Percentiles rank a stretch among this genome's conserved stretches.
These are phyloP conservation scores for Haemoproteus tartakovskyi DNA, from an alignment of 169 alveolate species.

Conservation along the genomic window DNA sequence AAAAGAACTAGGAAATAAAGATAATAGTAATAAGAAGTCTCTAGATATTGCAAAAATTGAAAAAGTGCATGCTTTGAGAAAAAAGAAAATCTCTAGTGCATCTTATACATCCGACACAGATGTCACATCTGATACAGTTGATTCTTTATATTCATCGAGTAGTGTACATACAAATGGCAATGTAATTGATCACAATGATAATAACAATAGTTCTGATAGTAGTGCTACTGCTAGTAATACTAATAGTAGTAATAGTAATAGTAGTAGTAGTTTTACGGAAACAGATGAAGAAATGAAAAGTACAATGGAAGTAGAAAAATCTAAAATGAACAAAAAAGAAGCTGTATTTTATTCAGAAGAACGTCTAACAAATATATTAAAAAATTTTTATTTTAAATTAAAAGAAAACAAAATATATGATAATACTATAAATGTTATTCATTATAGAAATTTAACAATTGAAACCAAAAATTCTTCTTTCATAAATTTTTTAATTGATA, in stretches of 20 bases:
- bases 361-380: constrained; percentile 13
- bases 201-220: too few relatives aligned
- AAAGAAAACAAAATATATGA: constrained; percentile 55
- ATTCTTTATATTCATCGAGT: too few relatives aligned
- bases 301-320: not conserved
- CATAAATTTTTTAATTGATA: constrained; percentile 39
- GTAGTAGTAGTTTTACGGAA: not conserved
- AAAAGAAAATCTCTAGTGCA: too few relatives aligned
- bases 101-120: too few relatives aligned
- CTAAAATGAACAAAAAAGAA: constrained; percentile 2
- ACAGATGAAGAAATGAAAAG: not conserved
- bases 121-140: too few relatives aligned
- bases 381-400: constrained; percentile 39
- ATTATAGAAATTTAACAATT: constrained; percentile 52
- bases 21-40: too few relatives aligned
- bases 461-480: constrained; percentile 43
- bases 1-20: too few relatives aligned
- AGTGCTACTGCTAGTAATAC: not conserved
- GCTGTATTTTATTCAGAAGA: constrained; percentile 39
- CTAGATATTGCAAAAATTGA: too few relatives aligned
- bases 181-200: too few relatives aligned
- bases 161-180: too few relatives aligned
- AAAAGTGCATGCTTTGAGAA: too few relatives aligned
- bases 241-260: not conserved
- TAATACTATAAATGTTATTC: constrained; percentile 37